phyloP scores from a whole-genome alignment of 306 rosid genomes.

The Canavalia gladiata region DNA sequence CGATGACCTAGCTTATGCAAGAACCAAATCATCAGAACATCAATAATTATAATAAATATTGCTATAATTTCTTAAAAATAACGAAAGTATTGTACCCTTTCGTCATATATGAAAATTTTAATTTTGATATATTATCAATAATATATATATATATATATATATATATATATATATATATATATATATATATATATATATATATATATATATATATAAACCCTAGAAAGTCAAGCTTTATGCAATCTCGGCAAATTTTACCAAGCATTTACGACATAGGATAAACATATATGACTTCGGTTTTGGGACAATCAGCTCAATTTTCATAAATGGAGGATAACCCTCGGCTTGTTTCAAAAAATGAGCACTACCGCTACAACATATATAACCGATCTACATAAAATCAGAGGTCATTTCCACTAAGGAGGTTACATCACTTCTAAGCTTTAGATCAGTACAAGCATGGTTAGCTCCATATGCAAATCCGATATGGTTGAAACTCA shows the following conservation, averaged over 20 bases:
- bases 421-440: conserved; percentile 53
- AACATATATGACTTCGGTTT: conserved; percentile 19
- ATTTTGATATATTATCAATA: too few species aligned
- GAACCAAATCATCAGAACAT: too few species aligned
- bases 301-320: conserved; percentile 31
- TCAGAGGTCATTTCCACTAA: conserved; percentile 58
- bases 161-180: too few species aligned
- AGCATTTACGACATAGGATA: conserved; percentile 11
- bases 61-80: too few species aligned
- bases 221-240: neutral
- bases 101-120: neutral
- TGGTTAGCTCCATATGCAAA: conserved; percentile 58
- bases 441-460: conserved; percentile 68
- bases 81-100: too few species aligned
- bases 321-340: conserved; percentile 45
- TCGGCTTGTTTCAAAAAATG: conserved; percentile 52
- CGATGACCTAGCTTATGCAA: too few species aligned
- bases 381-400: conserved; percentile 55
- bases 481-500: conserved; percentile 53
- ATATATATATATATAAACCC: neutral
- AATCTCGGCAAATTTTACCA: neutral
- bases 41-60: too few species aligned
- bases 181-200: too few species aligned
- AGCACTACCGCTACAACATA: conserved; percentile 56
- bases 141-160: neutral